Base-by-base conservation (phyloP, 257 asterid species). In the Perilla frutescens region DNA sequence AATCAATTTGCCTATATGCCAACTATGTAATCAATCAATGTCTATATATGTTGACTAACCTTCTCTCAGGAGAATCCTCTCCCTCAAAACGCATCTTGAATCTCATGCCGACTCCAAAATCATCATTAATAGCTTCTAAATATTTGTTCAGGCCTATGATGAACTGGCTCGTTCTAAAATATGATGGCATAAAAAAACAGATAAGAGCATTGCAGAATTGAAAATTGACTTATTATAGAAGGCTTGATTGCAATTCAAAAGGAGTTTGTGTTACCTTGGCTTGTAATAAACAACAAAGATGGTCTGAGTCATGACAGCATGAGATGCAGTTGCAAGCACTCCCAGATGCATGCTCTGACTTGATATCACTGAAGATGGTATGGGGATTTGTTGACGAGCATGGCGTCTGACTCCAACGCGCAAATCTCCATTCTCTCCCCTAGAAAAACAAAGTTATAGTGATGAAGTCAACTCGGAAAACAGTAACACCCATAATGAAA, bases 291-390 rank as follows among this genome's bases (percentile, higher is more conserved):
- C 96, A 77, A 87, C 90, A 76, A 91, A 91, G 48, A 77, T 2
- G 14, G 96, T 85, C 62, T 73, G 86, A 26, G 93, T 86, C 34
- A 74, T 43, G 49, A 91, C 80, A 7, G 97, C 96, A 77, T 91
- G 96, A 55, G 92, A 87, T 36, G 96, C 97, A 49, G 96, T 89
- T 56, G 97, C 97, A 66, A 91, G 93, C 50, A 91, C 91, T 68
- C 97, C 97, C 55, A 91, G 72, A 68, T 91, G 97, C 93, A 91
- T 89, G 84, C 96, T 89, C 64, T 89, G 97, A 63, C 97, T 91
- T 60, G 97, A 91, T 62, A 91, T 91, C 74, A 91, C 91, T 0
- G 97, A 89, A 5, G 92, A 87, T 3, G 93, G 96, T 83, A 91
- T 84, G 39, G 97, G 83, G 82, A 79, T 81, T 43, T 84, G 97